Conservation (phyloP, 305 asterid genomes). For the Plantago rigida region DNA sequence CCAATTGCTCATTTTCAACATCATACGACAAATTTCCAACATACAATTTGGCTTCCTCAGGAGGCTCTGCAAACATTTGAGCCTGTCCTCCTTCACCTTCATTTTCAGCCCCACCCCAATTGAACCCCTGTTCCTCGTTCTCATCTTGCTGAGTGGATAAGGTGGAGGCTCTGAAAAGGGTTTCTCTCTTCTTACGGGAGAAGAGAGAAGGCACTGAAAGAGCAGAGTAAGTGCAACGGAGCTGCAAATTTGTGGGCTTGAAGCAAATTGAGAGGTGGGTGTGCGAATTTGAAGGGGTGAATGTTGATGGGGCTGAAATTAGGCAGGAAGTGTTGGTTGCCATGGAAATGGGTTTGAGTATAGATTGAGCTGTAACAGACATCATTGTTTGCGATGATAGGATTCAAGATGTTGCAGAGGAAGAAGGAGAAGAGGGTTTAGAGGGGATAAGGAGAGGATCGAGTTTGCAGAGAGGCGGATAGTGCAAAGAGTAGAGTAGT, state of each 20-base stretch:
- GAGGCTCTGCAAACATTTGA: constrained; percentile 38
- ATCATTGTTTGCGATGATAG: constrained; percentile 9
- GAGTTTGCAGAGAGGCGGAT: constrained; percentile 28
- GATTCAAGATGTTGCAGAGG: not conserved
- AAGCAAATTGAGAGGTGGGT: constrained; percentile 26
- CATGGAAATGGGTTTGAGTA: constrained; percentile 27
- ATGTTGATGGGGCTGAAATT: constrained; percentile 29
- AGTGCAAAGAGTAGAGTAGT: not conserved
- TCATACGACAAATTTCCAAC: constrained; percentile 87
- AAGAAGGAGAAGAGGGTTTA: constrained; percentile 5
- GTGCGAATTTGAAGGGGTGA: constrained; percentile 29
- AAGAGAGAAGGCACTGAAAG: constrained; percentile 19
- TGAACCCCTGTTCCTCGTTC: constrained; percentile 24
- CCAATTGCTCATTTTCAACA: constrained; percentile 55
- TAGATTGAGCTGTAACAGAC: constrained; percentile 29
- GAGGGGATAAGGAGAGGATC: constrained; percentile 24
- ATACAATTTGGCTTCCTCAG: constrained; percentile 72
- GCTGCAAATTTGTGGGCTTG: constrained; percentile 26
- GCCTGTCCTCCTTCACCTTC: constrained; percentile 29
- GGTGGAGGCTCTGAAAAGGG: constrained; percentile 37
- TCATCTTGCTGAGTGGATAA: constrained; percentile 49
- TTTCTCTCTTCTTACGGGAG: constrained; percentile 24
- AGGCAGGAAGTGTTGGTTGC: constrained; percentile 30
- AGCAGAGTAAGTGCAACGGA: constrained; percentile 26
- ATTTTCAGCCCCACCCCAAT: constrained; percentile 28